Percentiles rank a stretch among this genome's conserved stretches.
Conservation (phyloP, 2,329 filamentous ascomycete species). For the Sporothrix globosa region DNA sequence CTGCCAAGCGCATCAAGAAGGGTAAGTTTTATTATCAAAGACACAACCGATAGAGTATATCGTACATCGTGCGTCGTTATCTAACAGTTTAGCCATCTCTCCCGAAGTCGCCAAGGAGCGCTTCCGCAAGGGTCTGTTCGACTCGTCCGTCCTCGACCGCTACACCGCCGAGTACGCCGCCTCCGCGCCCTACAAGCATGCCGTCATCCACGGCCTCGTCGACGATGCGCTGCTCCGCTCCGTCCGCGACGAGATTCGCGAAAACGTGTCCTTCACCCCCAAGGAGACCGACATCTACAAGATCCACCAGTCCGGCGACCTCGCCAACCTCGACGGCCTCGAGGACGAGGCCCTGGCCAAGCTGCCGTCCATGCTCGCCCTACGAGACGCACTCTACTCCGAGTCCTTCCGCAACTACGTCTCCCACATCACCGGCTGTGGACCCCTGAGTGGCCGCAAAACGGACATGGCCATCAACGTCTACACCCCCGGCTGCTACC, state of each 20-base stretch:
- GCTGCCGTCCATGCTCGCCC: conserved; percentile 82
- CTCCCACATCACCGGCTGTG: conserved; percentile 80
- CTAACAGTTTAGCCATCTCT: conserved; percentile 48
- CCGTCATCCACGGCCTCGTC: conserved; percentile 81
- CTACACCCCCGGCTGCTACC: conserved; percentile 92
- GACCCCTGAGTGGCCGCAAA: conserved; percentile 86
- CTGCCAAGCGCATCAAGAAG: conserved; percentile 55
- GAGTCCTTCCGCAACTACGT: conserved; percentile 86
- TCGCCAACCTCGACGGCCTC: conserved; percentile 94
- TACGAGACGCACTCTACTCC: conserved; percentile 96
- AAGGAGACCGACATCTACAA: conserved; percentile 99
- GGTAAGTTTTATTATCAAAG: conserved; percentile 42
- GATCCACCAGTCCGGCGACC: conserved; percentile 96
- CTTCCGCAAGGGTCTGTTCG: conserved; percentile 70
- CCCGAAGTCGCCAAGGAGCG: conserved; percentile 57
- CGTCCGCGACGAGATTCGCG: conserved; percentile 85
- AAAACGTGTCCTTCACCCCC: conserved; percentile 91
- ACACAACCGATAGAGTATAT: too few relatives aligned
- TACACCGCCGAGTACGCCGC: conserved; percentile 66
- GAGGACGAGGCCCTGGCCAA: conserved; percentile 83
- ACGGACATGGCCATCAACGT: conserved; percentile 99
- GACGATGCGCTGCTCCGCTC: conserved; percentile 78
- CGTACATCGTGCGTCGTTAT: too few relatives aligned
- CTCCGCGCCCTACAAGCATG: conserved; percentile 82
- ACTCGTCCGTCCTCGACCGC: conserved; percentile 57